Evolutionary conservation across 768 basidiomycete species (phyloP).

Genomic region (Leccinellum rugosiceps): DNA sequence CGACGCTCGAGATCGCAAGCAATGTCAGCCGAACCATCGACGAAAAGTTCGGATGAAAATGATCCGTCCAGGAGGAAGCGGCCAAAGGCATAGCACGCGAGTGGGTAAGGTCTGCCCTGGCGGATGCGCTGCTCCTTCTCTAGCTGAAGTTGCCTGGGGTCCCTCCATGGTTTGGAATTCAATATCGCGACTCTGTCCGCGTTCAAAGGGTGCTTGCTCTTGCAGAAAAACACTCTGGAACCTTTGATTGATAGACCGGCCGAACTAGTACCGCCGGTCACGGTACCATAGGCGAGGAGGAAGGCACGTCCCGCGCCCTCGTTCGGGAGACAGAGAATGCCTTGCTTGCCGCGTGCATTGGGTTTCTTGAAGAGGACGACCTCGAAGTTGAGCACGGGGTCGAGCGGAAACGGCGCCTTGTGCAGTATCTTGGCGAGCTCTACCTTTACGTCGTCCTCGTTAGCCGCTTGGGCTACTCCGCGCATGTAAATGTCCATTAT

Average conservation of each 20-base stretch:
- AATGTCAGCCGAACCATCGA: conserved; percentile 27
- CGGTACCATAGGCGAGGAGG: conserved; percentile 24
- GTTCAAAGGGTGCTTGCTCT: conserved; percentile 23
- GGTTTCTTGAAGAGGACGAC: conserved; percentile 27
- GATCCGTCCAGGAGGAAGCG: conserved; percentile 34
- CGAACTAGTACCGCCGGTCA: background rate
- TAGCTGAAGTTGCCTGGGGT: conserved; percentile 24
- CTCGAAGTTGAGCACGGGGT: conserved; percentile 33
- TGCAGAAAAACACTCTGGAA: conserved; percentile 14
- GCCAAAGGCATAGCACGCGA: conserved; percentile 33
- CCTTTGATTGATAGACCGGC: conserved; percentile 29
- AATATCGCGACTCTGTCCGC: conserved; percentile 22
- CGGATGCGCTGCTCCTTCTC: conserved; percentile 24
- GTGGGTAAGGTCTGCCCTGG: conserved; percentile 20
- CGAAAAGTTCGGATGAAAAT: conserved; percentile 33
- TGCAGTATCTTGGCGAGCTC: conserved; percentile 34
- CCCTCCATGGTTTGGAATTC: conserved; percentile 27
- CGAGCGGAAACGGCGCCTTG: conserved; percentile 30
- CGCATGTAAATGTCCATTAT: conserved; percentile 38
- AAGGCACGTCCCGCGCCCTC: conserved; percentile 21
- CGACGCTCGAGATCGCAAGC: conserved; percentile 36
- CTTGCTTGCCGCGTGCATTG: conserved; percentile 21
- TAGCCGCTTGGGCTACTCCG: conserved; percentile 27
- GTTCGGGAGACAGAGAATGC: conserved; percentile 32
- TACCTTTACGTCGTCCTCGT: conserved; percentile 30